Percentiles rank a stretch among this genome's conserved stretches.
Conservation (phyloP, 2,329 filamentous ascomycete genomes). For the Colletotrichum tofieldiae region DNA sequence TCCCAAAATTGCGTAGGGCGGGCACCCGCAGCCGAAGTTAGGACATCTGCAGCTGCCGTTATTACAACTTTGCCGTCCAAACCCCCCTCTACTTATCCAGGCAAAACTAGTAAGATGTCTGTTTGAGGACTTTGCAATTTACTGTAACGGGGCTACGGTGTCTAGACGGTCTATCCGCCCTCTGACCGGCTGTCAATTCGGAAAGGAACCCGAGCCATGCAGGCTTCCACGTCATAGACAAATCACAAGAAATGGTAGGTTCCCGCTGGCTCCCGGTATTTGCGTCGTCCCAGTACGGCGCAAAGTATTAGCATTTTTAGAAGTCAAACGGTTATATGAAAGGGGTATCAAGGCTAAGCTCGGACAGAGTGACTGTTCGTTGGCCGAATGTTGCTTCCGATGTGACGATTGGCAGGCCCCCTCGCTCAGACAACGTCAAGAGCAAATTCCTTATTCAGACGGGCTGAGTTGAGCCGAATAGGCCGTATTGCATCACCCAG, state of each 20-base stretch:
- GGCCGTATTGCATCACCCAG: conserved; percentile 6
- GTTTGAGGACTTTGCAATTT: neutral
- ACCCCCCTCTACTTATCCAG: neutral
- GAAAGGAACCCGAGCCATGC: conserved; percentile 16
- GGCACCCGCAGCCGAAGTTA: conserved; percentile 33
- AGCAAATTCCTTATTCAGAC: neutral
- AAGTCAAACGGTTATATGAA: conserved; percentile 12
- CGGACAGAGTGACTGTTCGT: conserved; percentile 2
- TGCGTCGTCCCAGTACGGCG: neutral
- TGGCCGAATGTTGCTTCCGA: too few relatives aligned
- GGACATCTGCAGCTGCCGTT: conserved; percentile 3
- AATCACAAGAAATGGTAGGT: conserved; percentile 11
- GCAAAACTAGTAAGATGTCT: neutral
- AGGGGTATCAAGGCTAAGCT: neutral
- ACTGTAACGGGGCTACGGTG: neutral
- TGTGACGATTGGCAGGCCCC: neutral
- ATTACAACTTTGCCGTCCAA: conserved; percentile 6
- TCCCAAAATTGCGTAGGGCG: conserved; percentile 21
- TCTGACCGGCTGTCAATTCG: conserved; percentile 21
- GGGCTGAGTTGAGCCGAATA: neutral
- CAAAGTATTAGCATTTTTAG: neutral
- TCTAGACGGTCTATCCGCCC: neutral
- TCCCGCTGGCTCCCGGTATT: neutral
- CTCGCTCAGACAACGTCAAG: neutral
- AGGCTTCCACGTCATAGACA: conserved; percentile 10